Base-by-base conservation (phyloP, 257 asterid species). In the Salvia hispanica region DNA sequence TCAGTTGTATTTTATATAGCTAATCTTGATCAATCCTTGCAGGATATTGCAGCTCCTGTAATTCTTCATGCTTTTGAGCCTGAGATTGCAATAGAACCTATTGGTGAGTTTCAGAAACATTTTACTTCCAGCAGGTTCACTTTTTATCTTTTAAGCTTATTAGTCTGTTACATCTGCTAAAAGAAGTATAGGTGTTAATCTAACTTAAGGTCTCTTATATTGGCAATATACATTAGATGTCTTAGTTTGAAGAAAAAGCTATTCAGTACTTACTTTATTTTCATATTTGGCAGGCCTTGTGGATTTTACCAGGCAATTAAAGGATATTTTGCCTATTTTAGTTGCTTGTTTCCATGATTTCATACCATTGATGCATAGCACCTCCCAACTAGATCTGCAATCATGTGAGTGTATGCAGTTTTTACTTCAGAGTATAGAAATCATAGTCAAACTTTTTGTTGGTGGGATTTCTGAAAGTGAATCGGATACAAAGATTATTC, bases 371-470 rank as follows among this genome's bases (percentile, higher is more conserved):
- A 58, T 79, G 69, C 81, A 79, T 64, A 73, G 77, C 66, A 62
- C 67, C 69, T 71, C 80, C 67, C 80, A 70, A 53, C 70, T 81
- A 56, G 97, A 88, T 67, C 66, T 66, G 45, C 96, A 70, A 67
- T 88, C 97, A 60, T 85, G 77, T 70, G 95, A 86, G 60, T 88
- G 97, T 75, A 72, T 90, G 92, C 90, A 82, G 62, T 71, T 69
- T 64, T 82, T 91, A 64, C 95, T 93, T 78, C 89, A 90, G 78
- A 85, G 90, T 85, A 76, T 85, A 55, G 95, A 86, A 81, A 79
- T 80, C 72, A 67, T 75, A 39, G 81, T 83, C 75, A 84, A 78
- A 55, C 82, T 71, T 81, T 79, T 80, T 72, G 77, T 37, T 74
- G 57, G 56, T 63, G 86, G 66, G 54, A 72, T 56, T 56, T 73